These are phyloP conservation scores for Exophiala sideris DNA, from an alignment of 2,329 filamentous ascomycete genomes.

Conservation along the genomic window DNA sequence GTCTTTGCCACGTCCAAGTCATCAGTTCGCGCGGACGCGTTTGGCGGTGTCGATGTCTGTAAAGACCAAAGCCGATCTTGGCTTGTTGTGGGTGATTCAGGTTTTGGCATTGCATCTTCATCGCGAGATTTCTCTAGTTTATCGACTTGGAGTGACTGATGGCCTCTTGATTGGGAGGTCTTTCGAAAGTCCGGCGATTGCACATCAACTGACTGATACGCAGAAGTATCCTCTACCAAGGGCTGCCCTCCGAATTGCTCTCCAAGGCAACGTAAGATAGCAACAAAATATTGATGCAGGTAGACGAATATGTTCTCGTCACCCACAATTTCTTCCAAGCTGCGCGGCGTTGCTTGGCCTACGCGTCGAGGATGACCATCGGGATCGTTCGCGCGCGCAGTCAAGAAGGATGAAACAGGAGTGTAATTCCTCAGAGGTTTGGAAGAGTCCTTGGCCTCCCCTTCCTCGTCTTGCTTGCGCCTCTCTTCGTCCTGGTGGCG, in stretches of 20 bases:
- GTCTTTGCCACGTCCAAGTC: slow-evolving; percentile 19
- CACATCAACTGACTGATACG: slow-evolving; percentile 36
- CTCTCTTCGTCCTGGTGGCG: slow-evolving; percentile 45
- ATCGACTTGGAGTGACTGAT: background rate
- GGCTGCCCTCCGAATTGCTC: slow-evolving; percentile 45
- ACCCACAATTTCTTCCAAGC: slow-evolving; percentile 57
- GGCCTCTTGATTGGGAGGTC: slow-evolving; percentile 3
- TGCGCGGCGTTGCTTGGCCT: slow-evolving; percentile 54
- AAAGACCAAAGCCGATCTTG: background rate
- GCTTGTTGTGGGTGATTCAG: background rate
- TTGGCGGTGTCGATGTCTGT: background rate
- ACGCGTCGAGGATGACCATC: slow-evolving; percentile 53
- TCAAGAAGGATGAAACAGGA: slow-evolving; percentile 57
- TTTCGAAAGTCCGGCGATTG: slow-evolving; percentile 14
- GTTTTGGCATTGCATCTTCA: slow-evolving; percentile 16
- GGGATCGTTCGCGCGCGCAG: slow-evolving; percentile 54
- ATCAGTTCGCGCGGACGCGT: background rate
- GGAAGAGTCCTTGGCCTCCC: background rate
- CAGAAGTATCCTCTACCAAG: slow-evolving; percentile 41
- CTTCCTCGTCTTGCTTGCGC: slow-evolving; percentile 37
- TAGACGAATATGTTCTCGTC: slow-evolving; percentile 58
- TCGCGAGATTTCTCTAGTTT: slow-evolving; percentile 18
- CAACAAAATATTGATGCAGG: slow-evolving; percentile 53
- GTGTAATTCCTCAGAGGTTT: slow-evolving; percentile 42
- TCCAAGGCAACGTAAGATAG: slow-evolving; percentile 47